phyloP scores from a whole-genome alignment of 495 filamentous ascomycete species.

The Glutinoglossum americanum region DNA sequence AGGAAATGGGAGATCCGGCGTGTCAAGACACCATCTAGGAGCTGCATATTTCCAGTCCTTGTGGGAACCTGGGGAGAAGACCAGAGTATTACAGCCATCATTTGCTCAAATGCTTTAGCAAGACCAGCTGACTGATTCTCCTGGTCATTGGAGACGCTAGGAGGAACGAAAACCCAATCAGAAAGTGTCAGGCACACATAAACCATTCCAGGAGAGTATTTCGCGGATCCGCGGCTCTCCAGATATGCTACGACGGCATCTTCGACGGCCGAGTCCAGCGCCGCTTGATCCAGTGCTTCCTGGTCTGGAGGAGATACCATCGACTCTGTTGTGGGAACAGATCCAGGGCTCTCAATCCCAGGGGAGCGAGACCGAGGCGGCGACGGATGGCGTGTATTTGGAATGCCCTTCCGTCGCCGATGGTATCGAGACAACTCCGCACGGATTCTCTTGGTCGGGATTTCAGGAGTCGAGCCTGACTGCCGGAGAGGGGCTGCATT shows the following conservation, averaged over 20 bases:
- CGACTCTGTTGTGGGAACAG: not conserved
- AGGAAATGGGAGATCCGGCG: slow-evolving; percentile 14
- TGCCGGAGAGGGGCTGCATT: not conserved
- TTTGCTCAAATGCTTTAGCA: not conserved
- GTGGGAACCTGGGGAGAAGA: not conserved
- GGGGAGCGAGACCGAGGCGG: not conserved
- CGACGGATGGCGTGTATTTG: not conserved
- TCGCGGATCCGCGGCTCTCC: slow-evolving; percentile 10
- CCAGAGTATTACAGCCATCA: slow-evolving; percentile 4
- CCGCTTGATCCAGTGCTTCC: slow-evolving; percentile 9
- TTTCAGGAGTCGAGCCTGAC: not conserved
- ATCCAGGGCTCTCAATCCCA: not conserved
- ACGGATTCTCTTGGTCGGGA: not conserved
- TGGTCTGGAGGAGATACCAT: not conserved
- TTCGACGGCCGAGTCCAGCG: slow-evolving; percentile 11
- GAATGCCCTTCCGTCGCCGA: not conserved
- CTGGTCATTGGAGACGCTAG: slow-evolving; percentile 8
- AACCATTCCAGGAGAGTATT: slow-evolving; percentile 9
- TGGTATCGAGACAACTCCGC: slow-evolving; percentile 1
- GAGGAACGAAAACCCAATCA: not conserved
- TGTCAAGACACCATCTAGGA: slow-evolving; percentile 5
- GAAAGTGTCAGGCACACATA: slow-evolving; percentile 1
- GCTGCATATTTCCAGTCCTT: not conserved
- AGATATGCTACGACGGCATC: slow-evolving; percentile 11
- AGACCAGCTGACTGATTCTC: not conserved